phyloP scores from a whole-genome alignment of 202 grass and related monocot species.

The Zoysia matrella region DNA sequence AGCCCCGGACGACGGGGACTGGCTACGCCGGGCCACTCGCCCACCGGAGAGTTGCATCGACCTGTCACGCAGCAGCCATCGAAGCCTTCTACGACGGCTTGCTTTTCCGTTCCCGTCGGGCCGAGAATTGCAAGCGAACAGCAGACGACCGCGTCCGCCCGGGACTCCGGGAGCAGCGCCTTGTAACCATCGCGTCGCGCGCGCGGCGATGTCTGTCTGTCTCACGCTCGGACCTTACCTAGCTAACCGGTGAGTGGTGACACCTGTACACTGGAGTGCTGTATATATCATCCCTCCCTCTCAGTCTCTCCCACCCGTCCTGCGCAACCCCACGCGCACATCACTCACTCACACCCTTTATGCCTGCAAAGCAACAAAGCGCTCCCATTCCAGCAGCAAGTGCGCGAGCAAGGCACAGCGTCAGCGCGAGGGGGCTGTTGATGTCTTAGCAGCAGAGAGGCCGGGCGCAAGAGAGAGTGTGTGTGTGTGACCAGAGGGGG shows the following conservation, averaged over 20 bases:
- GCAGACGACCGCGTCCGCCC: no score
- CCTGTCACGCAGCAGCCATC: no score
- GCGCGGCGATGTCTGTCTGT: background rate
- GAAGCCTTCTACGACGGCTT: no score
- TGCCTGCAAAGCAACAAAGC: background rate
- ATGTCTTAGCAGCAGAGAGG: slow-evolving; percentile 45
- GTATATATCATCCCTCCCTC: background rate
- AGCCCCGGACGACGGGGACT: no score
- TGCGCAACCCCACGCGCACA: background rate
- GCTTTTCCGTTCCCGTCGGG: no score
- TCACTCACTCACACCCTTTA: background rate
- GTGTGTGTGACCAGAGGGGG: background rate
- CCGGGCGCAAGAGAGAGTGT: background rate
- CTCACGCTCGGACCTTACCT: background rate
- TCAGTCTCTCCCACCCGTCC: background rate
- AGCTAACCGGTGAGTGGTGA: background rate
- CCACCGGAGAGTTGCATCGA: no score
- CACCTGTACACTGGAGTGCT: no score
- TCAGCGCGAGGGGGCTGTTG: slow-evolving; percentile 28
- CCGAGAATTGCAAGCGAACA: no score
- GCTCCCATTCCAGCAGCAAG: background rate
- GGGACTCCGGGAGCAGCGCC: no score
- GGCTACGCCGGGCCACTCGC: no score
- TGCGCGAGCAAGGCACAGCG: background rate
- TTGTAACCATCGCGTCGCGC: no score